A percentile compares a stretch with the other conserved stretches of the same genome.
These are phyloP conservation scores for Teratosphaeria epicoccoides DNA, from an alignment of 2,329 filamentous ascomycete species.

Conservation along the genomic window DNA sequence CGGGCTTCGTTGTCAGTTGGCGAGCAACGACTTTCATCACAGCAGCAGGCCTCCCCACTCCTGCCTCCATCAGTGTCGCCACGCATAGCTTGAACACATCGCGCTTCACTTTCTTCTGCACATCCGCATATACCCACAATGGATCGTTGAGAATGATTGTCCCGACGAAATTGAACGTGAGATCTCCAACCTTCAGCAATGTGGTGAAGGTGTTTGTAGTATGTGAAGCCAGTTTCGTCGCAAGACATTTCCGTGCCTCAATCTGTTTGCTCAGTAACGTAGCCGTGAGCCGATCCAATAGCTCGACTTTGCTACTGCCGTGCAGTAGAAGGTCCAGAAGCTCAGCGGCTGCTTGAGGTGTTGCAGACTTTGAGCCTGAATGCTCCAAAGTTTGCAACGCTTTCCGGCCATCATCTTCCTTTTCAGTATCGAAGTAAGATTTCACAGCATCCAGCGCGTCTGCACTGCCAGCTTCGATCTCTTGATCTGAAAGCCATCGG, in stretches of 20 bases:
- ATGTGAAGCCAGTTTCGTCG: constrained; percentile 26
- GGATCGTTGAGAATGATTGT: constrained; percentile 32
- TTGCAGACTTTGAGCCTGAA: constrained; percentile 4
- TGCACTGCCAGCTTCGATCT: too few relatives aligned
- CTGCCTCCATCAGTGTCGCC: constrained; percentile 82
- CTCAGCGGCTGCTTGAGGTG: constrained; percentile 30
- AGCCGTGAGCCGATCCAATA: constrained; percentile 32
- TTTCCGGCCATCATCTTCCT: constrained; percentile 32
- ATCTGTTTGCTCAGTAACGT: constrained; percentile 16
- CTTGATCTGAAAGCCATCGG: too few relatives aligned
- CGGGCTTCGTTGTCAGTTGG: constrained; percentile 43
- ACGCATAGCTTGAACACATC: constrained; percentile 68
- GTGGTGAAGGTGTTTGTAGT: constrained; percentile 35
- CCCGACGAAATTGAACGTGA: constrained; percentile 35
- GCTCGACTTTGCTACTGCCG: constrained; percentile 21
- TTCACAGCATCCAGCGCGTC: constrained; percentile 12
- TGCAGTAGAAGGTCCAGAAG: constrained; percentile 34
- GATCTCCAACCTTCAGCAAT: constrained; percentile 36
- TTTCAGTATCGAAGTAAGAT: constrained; percentile 16
- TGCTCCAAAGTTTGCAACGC: constrained; percentile 23
- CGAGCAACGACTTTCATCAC: constrained; percentile 51
- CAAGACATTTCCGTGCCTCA: constrained; percentile 32
- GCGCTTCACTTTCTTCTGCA: constrained; percentile 36
- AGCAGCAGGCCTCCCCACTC: constrained; percentile 58
- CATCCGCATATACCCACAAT: constrained; percentile 32